Evolutionary conservation across 2,329 filamentous ascomycete genomes (phyloP).

Genomic region (Aspergillus tanneri): DNA sequence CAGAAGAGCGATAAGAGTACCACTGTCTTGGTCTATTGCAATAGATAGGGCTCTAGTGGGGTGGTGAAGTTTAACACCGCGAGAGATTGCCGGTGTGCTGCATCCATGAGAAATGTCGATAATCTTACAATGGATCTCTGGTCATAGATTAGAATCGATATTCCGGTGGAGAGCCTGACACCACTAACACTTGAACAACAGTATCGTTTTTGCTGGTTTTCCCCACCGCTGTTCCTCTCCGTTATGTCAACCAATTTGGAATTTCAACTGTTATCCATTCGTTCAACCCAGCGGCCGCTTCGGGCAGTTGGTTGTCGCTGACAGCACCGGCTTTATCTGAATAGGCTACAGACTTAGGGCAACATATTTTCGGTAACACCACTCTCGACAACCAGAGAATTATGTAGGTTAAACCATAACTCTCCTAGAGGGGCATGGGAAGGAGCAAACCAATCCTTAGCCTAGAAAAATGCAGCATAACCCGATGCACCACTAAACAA

Average conservation of each 20-base stretch:
- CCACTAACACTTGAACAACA: slow-evolving; percentile 63
- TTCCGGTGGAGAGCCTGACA: no score
- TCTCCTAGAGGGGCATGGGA: slow-evolving; percentile 59
- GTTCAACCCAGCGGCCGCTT: slow-evolving; percentile 46
- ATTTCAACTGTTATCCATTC: slow-evolving; percentile 37
- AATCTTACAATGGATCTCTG: slow-evolving; percentile 66
- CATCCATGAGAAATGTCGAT: slow-evolving; percentile 63
- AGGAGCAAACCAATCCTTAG: slow-evolving; percentile 68
- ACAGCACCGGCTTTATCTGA: no score
- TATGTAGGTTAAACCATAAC: slow-evolving; percentile 69
- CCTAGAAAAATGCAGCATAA: slow-evolving; percentile 71
- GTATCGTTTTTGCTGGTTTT: slow-evolving; percentile 61
- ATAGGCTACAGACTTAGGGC: no score
- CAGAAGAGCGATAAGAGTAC: no score
- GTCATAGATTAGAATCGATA: background rate
- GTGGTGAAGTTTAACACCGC: slow-evolving; percentile 66
- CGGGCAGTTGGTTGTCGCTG: slow-evolving; percentile 66
- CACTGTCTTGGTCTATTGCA: slow-evolving; percentile 47
- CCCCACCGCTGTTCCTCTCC: slow-evolving; percentile 57
- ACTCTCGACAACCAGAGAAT: slow-evolving; percentile 59
- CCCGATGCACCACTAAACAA: slow-evolving; percentile 74
- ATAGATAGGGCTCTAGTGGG: slow-evolving; percentile 59
- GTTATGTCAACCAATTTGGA: slow-evolving; percentile 61
- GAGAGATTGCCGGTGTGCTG: slow-evolving; percentile 54
- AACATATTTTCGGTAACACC: slow-evolving; percentile 56